A percentile compares a stretch with the other conserved stretches of the same genome.
Conservation (phyloP, 208 protist genomes). For the Phytomonas sp. region DNA sequence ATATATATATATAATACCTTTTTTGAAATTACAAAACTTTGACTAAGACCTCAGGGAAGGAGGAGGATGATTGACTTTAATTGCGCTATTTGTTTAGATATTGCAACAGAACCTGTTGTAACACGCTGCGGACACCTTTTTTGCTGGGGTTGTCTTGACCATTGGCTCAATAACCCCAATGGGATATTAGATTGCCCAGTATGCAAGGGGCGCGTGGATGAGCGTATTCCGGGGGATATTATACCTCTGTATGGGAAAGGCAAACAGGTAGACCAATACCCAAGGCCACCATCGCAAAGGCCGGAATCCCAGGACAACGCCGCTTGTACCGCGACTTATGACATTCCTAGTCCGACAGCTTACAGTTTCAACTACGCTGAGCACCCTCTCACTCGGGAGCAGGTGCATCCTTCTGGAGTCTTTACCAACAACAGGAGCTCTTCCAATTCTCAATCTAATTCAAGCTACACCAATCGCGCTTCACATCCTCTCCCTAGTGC, state of each 20-base stretch:
- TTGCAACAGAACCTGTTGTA: conserved; percentile 62
- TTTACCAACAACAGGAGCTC: background rate
- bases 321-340: background rate
- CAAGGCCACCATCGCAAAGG: background rate
- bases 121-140: conserved; percentile 83
- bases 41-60: background rate
- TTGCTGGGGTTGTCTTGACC: conserved; percentile 75
- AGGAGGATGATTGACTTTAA: conserved; percentile 40
- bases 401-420: background rate
- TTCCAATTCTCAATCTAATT: background rate
- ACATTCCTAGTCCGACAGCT: background rate
- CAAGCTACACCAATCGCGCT: background rate
- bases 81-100: conserved; percentile 76
- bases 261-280: conserved; percentile 9
- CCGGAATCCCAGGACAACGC: background rate
- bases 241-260: conserved; percentile 77
- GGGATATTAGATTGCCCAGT: conserved; percentile 56
- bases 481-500: conserved; percentile 29
- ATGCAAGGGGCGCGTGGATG: conserved; percentile 68
- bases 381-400: background rate
- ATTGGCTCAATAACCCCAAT: conserved; percentile 48
- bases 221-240: conserved; percentile 46
- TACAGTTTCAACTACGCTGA: background rate
- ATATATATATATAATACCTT: conserved; percentile 4
- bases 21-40: background rate